These are phyloP conservation scores for Eucalyptus fibrosa DNA, from an alignment of 345 rosid species.

Conservation along the genomic window DNA sequence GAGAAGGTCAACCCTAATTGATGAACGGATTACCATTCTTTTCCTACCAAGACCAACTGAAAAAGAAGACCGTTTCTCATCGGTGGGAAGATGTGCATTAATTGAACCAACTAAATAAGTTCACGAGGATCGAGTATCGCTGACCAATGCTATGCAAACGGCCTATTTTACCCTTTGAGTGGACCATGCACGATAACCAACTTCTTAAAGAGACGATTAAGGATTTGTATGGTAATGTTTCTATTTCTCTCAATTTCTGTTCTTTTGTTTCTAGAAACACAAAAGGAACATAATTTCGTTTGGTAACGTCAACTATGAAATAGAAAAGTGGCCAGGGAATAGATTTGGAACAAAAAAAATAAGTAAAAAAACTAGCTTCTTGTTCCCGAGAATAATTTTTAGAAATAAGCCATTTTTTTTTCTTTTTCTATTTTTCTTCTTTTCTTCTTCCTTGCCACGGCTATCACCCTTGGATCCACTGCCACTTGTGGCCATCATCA, in stretches of 20 bases:
- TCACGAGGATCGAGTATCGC: background rate
- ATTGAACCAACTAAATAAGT: background rate
- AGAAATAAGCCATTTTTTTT: too few relatives aligned
- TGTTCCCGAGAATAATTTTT: too few relatives aligned
- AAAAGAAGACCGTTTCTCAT: background rate
- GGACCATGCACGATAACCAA: background rate
- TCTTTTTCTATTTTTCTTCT: too few relatives aligned
- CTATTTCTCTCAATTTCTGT: too few relatives aligned
- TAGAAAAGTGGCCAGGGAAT: too few relatives aligned
- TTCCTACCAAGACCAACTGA: background rate
- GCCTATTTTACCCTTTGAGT: background rate
- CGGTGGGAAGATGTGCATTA: background rate
- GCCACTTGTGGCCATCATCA: accelerated
- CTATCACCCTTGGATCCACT: too few relatives aligned
- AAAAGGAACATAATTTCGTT: accelerated
- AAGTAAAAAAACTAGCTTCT: too few relatives aligned
- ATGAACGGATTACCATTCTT: background rate
- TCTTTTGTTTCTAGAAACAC: too few relatives aligned
- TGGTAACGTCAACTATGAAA: too few relatives aligned
- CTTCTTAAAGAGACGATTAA: background rate
- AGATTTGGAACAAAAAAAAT: too few relatives aligned
- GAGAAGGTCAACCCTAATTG: background rate
- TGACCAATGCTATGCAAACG: background rate
- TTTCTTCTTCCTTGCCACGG: accelerated
- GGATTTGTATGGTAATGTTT: accelerated